Conservation (phyloP, 306 rosid species). For the Fragaria nilgerrensis region DNA sequence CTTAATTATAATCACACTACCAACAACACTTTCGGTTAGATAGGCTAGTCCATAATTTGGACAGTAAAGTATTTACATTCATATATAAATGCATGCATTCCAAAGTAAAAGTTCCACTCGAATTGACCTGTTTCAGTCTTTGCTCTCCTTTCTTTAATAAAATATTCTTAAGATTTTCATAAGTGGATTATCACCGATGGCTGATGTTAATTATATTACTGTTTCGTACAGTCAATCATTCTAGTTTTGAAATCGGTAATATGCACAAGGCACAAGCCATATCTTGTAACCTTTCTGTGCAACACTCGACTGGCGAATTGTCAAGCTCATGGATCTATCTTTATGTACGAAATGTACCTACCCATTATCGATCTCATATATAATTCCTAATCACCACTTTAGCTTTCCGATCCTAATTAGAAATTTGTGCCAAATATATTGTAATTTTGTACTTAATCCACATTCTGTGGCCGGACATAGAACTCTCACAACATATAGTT, state of each 20-base stretch:
- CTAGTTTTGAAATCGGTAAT: not conserved
- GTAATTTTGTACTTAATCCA: not conserved
- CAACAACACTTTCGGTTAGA: not conserved
- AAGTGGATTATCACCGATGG: not conserved
- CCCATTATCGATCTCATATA: not conserved
- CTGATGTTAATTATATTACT: not conserved
- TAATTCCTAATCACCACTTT: not conserved
- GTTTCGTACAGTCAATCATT: slow-evolving; percentile 11
- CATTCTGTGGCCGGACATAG: no score
- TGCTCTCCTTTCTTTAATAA: not conserved
- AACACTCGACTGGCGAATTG: not conserved
- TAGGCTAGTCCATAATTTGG: not conserved
- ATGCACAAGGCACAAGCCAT: not conserved
- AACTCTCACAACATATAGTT: no score
- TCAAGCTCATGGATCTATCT: slow-evolving; percentile 4
- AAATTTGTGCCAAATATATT: not conserved
- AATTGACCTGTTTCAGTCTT: not conserved
- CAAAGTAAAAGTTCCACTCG: not conserved
- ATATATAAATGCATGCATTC: not conserved
- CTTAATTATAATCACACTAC: not conserved
- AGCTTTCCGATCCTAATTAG: not conserved
- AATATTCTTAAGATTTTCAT: not conserved
- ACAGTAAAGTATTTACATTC: not conserved
- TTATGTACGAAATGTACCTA: not conserved
- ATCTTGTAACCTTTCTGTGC: not conserved